These are phyloP conservation scores for Sorghum bicolor DNA, from an alignment of 176 grass and related monocot species.

Conservation along the genomic window Sorghum_bicolor_NCBIv3 NC_012879.2:12647501-12648000, in stretches of 20 bases:
- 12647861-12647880: constrained; percentile 29
- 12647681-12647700: constrained; percentile 80
- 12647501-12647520: constrained; percentile 65
- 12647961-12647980: constrained; percentile 26
- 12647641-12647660: constrained; percentile 69
- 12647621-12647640: constrained; percentile 42
- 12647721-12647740: constrained; percentile 91
- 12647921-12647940: constrained; percentile 11
- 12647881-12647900: constrained; percentile 2
- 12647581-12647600: constrained; percentile 60
- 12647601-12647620: constrained; percentile 68
- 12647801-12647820: constrained; percentile 45
- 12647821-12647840: constrained; percentile 62
- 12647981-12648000: constrained; percentile 30
- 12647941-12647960: constrained; percentile 35
- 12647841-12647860: constrained; percentile 47
- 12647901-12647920: constrained; percentile 12
- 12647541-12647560: constrained; percentile 60
- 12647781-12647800: constrained; percentile 39
- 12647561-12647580: constrained; percentile 58
- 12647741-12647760: constrained; percentile 75
- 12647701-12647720: constrained; percentile 87
- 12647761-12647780: constrained; percentile 44
- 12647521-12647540: constrained; percentile 80
- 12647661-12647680: constrained; percentile 83